Conservation (phyloP, 768 basidiomycete genomes). For the Rossbeevera mucosa region DNA sequence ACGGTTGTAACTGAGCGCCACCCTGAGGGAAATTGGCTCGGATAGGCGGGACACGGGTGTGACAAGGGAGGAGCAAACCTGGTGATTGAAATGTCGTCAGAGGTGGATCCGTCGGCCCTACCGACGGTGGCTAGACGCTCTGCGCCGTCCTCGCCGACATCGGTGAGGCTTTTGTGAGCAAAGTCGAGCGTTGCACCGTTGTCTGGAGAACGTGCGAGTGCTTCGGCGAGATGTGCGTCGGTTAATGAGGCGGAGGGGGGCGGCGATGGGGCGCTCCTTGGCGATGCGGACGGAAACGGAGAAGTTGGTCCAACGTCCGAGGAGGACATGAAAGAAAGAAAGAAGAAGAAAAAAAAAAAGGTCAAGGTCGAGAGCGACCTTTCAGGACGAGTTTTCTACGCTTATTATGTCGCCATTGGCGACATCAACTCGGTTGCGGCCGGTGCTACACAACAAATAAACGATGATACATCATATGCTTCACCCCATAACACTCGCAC, state of each 20-base stretch:
- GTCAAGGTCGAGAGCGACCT: slow-evolving; percentile 10
- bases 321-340: slow-evolving; percentile 25
- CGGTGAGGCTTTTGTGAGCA: slow-evolving; percentile 70
- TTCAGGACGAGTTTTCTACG: neutral
- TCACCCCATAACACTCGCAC: slow-evolving; percentile 8
- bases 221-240: slow-evolving; percentile 59
- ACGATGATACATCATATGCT: neutral
- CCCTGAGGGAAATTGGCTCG: slow-evolving; percentile 39
- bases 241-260: slow-evolving; percentile 42
- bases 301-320: slow-evolving; percentile 30
- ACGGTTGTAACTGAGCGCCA: slow-evolving; percentile 84
- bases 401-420: neutral
- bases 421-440: slow-evolving; percentile 26
- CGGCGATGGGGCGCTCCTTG: slow-evolving; percentile 26
- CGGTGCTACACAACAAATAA: slow-evolving; percentile 13
- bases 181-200: slow-evolving; percentile 81
- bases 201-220: slow-evolving; percentile 64
- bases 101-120: slow-evolving; percentile 36
- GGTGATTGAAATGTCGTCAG: slow-evolving; percentile 52
- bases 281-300: slow-evolving; percentile 22
- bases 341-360: neutral
- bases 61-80: slow-evolving; percentile 42
- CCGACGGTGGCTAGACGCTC: slow-evolving; percentile 68
- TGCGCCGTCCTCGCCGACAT: slow-evolving; percentile 71
- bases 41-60: slow-evolving; percentile 5